Base-by-base conservation (phyloP, 1,284 basidiomycete species). In the Cryptococcus hybrid region DNA sequence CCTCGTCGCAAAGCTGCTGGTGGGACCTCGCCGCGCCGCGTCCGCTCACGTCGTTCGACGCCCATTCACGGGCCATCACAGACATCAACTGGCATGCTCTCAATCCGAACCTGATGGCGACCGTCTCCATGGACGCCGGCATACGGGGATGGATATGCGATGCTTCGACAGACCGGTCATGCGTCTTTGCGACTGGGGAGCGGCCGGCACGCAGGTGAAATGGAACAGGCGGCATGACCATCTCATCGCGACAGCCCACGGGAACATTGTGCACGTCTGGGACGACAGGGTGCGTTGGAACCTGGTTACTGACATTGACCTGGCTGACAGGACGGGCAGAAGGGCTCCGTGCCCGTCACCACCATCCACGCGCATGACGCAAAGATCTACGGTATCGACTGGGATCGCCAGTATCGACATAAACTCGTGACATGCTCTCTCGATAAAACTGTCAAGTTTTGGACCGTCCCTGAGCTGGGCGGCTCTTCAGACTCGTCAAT, bases 341-440 rank as follows among this genome's bases (percentile, higher is more conserved):
- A 94, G 85, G 92, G 92, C 5, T 91, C 90, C 1, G 80, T 93
- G 2, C 93, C 93, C 0, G 80, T 92, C 1, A 83, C 85, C 7
- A 82, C 82, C 2, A 87, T 96, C 57, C 80, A 82, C 39, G 93
- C 90, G 0, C 93, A 97, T 69, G 82, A 81, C 18, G 85, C 89
- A 11, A 92, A 93, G 78, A 95, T 96, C 49, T 96, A 96, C 65
- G 93, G 93, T 1, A 92, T 97, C 54, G 93, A 96, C 76, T 97
- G 93, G 92, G 88, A 90, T 4, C 85, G 91, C 51, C 80, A 83
- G 30, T 78, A 81, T 51, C 79, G 82, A n/a, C 83, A 88, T 66
- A 87, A 91, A 67, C 83, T 97, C 40, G 85, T 94, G 3, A 95
- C 92, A 1, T 97, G 93, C 70, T 92, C 90, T 1, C 81, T 97